A percentile compares a stretch with the other conserved stretches of the same genome.
Evolutionary conservation across 2,329 filamentous ascomycete genomes (phyloP).

Genomic region (Pseudogymnoascus sp.): DNA sequence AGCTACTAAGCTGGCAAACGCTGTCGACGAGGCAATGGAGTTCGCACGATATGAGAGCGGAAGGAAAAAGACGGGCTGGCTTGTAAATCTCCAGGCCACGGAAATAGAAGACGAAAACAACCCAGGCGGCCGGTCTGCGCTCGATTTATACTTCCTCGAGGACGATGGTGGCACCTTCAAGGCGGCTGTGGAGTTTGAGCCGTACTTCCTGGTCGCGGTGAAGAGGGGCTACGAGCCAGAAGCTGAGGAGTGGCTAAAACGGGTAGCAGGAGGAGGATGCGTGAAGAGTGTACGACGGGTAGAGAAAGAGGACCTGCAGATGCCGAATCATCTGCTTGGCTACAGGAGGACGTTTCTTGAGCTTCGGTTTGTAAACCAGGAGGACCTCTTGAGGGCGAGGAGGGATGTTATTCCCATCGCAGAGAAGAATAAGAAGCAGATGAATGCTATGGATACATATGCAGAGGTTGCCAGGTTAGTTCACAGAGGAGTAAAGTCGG

Average conservation of each 20-base stretch:
- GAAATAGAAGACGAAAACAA: constrained; percentile 75
- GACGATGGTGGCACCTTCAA: constrained; percentile 83
- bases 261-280: constrained; percentile 68
- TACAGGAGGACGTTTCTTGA: constrained; percentile 84
- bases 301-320: constrained; percentile 86
- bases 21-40: constrained; percentile 91
- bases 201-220: constrained; percentile 88
- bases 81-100: constrained; percentile 91
- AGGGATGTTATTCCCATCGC: constrained; percentile 82
- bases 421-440: constrained; percentile 92
- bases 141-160: constrained; percentile 96
- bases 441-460: constrained; percentile 97
- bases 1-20: constrained; percentile 70
- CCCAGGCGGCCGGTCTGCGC: constrained; percentile 74
- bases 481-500: neutral
- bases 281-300: constrained; percentile 70
- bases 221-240: constrained; percentile 83
- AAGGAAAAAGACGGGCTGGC: constrained; percentile 75
- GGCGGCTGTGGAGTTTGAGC: constrained; percentile 90
- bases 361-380: constrained; percentile 79
- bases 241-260: constrained; percentile 89
- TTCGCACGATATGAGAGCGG: constrained; percentile 88
- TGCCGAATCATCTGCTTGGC: constrained; percentile 93
- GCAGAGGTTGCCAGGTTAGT: constrained; percentile 84
- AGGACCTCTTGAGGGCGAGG: constrained; percentile 75